phyloP scores from a whole-genome alignment of 2,329 filamentous ascomycete genomes.

The Clarireedia hainanense region DNA sequence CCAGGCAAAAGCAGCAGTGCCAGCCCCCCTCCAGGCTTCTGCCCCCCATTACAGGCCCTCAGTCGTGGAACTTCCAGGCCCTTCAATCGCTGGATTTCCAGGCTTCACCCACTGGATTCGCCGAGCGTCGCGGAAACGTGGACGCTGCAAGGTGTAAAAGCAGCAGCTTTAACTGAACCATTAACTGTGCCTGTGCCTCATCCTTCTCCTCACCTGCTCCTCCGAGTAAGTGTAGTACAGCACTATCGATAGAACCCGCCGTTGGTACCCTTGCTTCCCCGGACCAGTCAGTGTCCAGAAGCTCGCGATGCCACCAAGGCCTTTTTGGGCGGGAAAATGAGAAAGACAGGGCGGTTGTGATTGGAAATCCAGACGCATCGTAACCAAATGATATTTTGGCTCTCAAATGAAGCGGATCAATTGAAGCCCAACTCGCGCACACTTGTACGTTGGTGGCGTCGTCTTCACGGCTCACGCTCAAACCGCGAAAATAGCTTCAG shows the following conservation, averaged over 20 bases:
- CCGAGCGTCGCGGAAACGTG: background rate
- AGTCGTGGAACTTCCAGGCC: background rate
- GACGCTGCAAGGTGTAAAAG: background rate
- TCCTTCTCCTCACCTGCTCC: background rate
- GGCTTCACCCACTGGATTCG: background rate
- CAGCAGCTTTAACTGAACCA: background rate
- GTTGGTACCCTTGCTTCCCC: constrained; percentile 6
- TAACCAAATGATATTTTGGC: background rate
- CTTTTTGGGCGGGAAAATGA: background rate
- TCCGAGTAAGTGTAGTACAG: background rate
- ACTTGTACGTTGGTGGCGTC: background rate
- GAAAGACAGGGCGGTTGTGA: background rate
- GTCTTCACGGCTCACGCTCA: background rate
- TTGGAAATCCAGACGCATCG: background rate
- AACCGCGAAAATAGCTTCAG: background rate
- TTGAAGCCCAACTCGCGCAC: background rate
- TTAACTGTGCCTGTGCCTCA: background rate
- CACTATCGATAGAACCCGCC: background rate
- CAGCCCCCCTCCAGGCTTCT: background rate
- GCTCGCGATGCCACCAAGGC: background rate
- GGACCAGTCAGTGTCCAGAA: constrained; percentile 3
- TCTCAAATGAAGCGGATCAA: background rate
- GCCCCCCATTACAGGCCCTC: background rate
- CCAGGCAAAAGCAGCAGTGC: background rate
- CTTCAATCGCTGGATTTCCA: background rate